phyloP scores from a whole-genome alignment of 2,329 filamentous ascomycete species.

The Hortaea werneckii region DNA sequence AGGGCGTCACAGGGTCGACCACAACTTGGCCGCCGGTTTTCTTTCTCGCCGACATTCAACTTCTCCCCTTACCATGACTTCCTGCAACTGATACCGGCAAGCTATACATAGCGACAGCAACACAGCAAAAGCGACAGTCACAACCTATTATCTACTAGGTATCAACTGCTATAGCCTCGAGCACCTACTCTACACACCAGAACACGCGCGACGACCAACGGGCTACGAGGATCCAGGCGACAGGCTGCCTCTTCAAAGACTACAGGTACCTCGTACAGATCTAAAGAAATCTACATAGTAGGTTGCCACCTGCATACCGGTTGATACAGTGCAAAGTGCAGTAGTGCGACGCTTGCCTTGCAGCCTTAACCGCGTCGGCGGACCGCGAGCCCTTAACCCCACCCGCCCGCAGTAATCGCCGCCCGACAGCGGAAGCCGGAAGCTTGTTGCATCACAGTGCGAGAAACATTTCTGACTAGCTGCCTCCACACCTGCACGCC shows the following conservation, averaged over 20 bases:
- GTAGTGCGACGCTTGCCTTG: background rate
- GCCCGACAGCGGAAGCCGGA: background rate
- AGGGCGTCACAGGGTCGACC: background rate
- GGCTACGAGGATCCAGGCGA: no score
- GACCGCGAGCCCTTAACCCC: background rate
- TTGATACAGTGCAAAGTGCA: background rate
- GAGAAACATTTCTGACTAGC: background rate
- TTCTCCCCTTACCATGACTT: background rate
- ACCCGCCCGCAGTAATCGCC: background rate
- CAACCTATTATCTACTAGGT: background rate
- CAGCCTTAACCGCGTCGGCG: background rate
- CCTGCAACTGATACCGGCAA: background rate
- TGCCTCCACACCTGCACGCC: background rate
- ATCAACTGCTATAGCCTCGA: no score
- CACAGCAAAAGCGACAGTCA: background rate
- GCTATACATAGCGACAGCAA: background rate
- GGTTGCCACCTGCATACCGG: background rate
- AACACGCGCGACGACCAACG: no score
- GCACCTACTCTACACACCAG: no score
- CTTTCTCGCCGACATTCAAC: background rate
- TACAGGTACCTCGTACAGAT: background rate
- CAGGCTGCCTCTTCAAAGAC: no score
- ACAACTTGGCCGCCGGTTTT: no score
- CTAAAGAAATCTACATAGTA: no score
- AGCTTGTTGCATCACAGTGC: background rate